phyloP scores from a whole-genome alignment of 768 basidiomycete species.

The Lactarius sanguifluus region DNA sequence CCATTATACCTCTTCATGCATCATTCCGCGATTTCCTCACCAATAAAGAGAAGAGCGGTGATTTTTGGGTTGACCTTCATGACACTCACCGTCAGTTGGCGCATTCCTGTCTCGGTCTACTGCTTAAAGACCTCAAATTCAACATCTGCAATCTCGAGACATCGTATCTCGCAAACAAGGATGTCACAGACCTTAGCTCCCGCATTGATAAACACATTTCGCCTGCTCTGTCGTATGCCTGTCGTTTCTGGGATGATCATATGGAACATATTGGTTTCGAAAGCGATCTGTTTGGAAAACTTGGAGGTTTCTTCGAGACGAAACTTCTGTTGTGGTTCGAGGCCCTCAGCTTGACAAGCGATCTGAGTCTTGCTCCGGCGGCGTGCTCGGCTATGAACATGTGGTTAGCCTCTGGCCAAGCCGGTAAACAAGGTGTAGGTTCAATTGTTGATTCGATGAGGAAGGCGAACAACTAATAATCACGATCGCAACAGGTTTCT shows the following conservation, averaged over 20 bases:
- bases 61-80: neutral
- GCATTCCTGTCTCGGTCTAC: neutral
- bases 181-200: neutral
- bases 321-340: constrained; percentile 12
- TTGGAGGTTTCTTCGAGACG: neutral
- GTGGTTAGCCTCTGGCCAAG: neutral
- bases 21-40: constrained; percentile 4
- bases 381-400: neutral
- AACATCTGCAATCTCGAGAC: constrained; percentile 4
- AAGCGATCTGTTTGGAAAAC: neutral
- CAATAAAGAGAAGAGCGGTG: neutral
- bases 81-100: constrained; percentile 1
- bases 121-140: neutral
- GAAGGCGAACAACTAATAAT: neutral
- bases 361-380: neutral
- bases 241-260: constrained; percentile 9
- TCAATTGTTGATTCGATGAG: neutral
- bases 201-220: neutral
- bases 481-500: neutral
- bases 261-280: neutral
- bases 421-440: neutral
- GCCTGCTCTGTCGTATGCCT: neutral
- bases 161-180: neutral
- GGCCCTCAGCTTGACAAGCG: neutral
- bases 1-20: neutral